These are phyloP conservation scores for Sarocladiaceae sp. DNA, from an alignment of 2,329 filamentous ascomycete genomes.

Conservation along the genomic window DNA sequence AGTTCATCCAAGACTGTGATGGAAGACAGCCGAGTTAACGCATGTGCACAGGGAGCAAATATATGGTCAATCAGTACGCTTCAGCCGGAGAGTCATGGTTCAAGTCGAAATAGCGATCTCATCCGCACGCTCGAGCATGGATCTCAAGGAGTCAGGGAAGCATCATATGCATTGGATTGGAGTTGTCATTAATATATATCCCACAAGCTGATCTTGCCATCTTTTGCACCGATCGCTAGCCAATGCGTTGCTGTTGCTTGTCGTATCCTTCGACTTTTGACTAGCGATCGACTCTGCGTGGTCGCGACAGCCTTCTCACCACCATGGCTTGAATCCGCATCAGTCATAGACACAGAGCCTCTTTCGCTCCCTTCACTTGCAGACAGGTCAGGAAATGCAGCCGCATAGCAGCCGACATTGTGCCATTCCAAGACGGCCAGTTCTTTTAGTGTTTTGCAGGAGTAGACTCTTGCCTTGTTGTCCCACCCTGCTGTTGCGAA, in stretches of 20 bases:
- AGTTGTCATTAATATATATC: conserved; percentile 66
- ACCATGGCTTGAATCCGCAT: background rate
- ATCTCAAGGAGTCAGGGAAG: background rate
- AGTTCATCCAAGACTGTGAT: background rate
- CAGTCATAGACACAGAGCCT: background rate
- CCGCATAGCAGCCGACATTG: conserved; percentile 77
- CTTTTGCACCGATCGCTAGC: conserved; percentile 87
- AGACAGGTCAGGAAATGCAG: conserved; percentile 60
- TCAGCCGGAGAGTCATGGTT: background rate
- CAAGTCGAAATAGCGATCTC: too few species aligned
- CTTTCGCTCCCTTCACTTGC: background rate
- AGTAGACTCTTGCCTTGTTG: conserved; percentile 74
- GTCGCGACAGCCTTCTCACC: conserved; percentile 17
- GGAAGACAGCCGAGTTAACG: background rate
- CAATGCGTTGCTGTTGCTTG: conserved; percentile 74
- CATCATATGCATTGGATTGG: background rate
- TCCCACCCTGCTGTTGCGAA: conserved; percentile 96
- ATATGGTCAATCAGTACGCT: conserved; percentile 3
- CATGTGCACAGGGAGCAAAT: conserved; percentile 5
- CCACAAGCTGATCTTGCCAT: conserved; percentile 94
- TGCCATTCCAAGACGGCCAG: conserved; percentile 95
- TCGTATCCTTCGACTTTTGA: conserved; percentile 59
- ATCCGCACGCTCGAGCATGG: too few species aligned
- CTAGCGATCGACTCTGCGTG: conserved; percentile 21
- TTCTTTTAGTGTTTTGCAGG: conserved; percentile 74